Conservation (phyloP, 257 asterid genomes). For the Solanum neorickii region DNA sequence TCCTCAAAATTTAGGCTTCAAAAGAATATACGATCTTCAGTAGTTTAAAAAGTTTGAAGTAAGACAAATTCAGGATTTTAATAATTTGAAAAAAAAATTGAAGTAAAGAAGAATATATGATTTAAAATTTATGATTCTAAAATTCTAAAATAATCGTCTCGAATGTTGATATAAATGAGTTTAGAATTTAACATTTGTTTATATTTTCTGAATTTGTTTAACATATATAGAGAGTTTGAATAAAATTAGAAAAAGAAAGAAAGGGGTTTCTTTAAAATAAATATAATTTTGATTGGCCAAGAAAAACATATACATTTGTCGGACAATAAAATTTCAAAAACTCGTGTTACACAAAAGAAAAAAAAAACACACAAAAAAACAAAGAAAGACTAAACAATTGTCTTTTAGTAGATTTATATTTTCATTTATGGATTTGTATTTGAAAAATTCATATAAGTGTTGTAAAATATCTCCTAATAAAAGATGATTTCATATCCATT, state of each 20-base stretch:
- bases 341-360: neutral
- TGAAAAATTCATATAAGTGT: no score
- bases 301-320: neutral
- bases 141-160: neutral
- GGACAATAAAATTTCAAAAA: neutral
- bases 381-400: neutral
- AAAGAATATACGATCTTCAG: neutral
- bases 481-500: no score
- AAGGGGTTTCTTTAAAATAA: neutral
- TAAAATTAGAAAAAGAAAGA: neutral
- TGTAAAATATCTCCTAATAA: no score
- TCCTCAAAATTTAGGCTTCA: neutral
- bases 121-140: neutral
- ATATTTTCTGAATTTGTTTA: neutral
- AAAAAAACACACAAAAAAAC: neutral
- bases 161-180: neutral
- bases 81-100: neutral
- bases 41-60: neutral
- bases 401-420: neutral
- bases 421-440: neutral
- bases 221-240: neutral
- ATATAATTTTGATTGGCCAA: neutral
- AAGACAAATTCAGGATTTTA: neutral
- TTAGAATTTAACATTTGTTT: neutral
- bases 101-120: neutral